Base-by-base conservation (phyloP, 176 grass and related monocot genomes). In the Aegilops longissima region DNA sequence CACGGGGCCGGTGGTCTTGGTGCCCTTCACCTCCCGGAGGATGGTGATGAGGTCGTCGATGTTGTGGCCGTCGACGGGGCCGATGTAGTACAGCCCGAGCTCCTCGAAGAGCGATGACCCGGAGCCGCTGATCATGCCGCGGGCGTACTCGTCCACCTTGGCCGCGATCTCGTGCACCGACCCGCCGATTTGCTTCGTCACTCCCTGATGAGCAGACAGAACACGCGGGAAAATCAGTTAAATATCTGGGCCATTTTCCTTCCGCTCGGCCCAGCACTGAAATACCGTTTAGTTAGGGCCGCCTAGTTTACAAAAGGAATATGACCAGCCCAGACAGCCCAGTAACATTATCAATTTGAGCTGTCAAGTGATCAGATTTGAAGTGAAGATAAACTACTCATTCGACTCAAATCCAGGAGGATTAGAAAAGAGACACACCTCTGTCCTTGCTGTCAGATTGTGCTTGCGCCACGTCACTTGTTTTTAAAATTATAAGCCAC, bases 111-210 rank as follows among this genome's bases (percentile, higher is more conserved):
- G 81, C 61, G 92, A 87, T 13, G 92, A 96, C 2, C 92, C 86
- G 31, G 92, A 92, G n/a, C 90, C 97, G 78, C 97, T 91, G 86
- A 98, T 98, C 97, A 98, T 98, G 86, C 97, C 97, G 80, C 97
- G 90, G 13, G 97, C 97, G 75, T 99, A 99, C 90, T 99, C 94
- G 77, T 99, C 97, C n/a, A 99, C 97, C 91, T 99, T 99, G 14
- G 94, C 87, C 10, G 97, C 94, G 8, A 99, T 61, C 87, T 99
- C 84, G 86, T 99, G 94, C 92, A 99, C 93, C 5, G 94, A 94
- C 4, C 97, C 97, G 18, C 97, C 97, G 45, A 99, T 91, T 35
- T 98, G 94, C 92, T 93, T 99, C 18, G 94, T 96, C 79, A 99
- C 88, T 62, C 94, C 97, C 97, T 99, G 78, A 31, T 94, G 70